phyloP scores from a whole-genome alignment of 768 basidiomycete genomes.

The Macrolepiota fuliginosa region DNA sequence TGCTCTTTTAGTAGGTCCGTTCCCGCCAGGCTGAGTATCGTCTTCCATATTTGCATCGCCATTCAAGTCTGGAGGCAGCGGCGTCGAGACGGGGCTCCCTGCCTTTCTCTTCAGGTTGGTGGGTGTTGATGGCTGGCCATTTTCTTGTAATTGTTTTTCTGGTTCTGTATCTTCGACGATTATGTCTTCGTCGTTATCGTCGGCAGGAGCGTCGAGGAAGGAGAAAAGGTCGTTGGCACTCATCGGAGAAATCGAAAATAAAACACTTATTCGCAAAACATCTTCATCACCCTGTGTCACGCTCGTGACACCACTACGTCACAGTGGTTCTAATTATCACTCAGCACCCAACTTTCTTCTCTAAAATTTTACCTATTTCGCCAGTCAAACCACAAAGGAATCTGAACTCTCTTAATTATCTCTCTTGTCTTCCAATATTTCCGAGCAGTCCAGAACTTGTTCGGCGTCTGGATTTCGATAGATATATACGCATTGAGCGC shows the following conservation, averaged over 20 bases:
- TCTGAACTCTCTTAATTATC: too few species aligned
- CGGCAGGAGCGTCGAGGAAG: constrained; percentile 52
- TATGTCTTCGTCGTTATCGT: constrained; percentile 31
- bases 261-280: background rate
- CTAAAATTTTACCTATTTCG: too few species aligned
- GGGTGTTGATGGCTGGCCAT: constrained; percentile 17
- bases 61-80: constrained; percentile 14
- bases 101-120: constrained; percentile 45
- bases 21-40: constrained; percentile 20
- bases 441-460: too few species aligned
- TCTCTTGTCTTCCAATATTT: too few species aligned
- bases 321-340: background rate
- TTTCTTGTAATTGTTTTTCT: constrained; percentile 27
- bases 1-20: constrained; percentile 54
- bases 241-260: constrained; percentile 28
- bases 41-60: constrained; percentile 26
- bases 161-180: constrained; percentile 4
- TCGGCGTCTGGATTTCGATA: too few species aligned
- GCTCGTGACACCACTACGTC: background rate
- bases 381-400: too few species aligned
- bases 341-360: too few species aligned
- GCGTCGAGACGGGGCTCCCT: constrained; percentile 18
- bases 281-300: background rate
- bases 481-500: too few species aligned
- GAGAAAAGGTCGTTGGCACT: constrained; percentile 62